Evolutionary conservation across 768 basidiomycete species (phyloP), one percentile per base, ranked within the genome.

Genomic region (Amanita exitialis): DNA sequence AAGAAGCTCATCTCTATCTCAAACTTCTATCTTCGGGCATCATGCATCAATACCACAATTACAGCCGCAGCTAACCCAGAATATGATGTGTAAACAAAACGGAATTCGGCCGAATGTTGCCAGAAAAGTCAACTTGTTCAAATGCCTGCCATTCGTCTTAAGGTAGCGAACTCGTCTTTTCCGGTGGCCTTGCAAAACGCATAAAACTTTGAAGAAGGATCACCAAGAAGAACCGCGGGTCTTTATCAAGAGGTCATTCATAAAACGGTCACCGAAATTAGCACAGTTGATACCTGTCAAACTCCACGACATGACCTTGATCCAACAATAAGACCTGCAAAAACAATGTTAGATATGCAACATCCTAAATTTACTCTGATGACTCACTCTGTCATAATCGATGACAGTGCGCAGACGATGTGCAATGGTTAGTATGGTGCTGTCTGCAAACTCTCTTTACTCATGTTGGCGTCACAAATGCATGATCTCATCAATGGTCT

Each of bases 381-480:
- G 16, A 51, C 50, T 43, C 25, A 51, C 50, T 41, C 50, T 32
- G 23, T 51, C 50, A 37, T 51, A 51, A 59, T 91, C 87, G 52
- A 91, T 88, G 42, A 87, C 83, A 1, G 85, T 86, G 8, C 83
- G 75, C 50, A 88, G 68, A 6, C 85, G 78, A 65, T 91, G 90
- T 16, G 89, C 90, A 48, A 91, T 90, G 0, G 90, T 92, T 18
- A 92, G 67, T 49, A 92, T 88, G 0, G 90, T 92, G 59, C 85
- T 88, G 3, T 83, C 76, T 3, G 84, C 80, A 54, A 91, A 92
- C 67, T 85, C 83, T 3, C 85, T 87, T 59, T 6, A 28, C 47
- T 28, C 52, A 20, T 1, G 27, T 47, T 21, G 37, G 34, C 21
- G 43, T n/a, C 16, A 23, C 12, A 23, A 30, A 6, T 28, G 21